Evolutionary conservation across 2,329 filamentous ascomycete genomes (phyloP), one percentile per base, ranked within the genome.

Genomic region (Gaeumannomyces sp.): DNA sequence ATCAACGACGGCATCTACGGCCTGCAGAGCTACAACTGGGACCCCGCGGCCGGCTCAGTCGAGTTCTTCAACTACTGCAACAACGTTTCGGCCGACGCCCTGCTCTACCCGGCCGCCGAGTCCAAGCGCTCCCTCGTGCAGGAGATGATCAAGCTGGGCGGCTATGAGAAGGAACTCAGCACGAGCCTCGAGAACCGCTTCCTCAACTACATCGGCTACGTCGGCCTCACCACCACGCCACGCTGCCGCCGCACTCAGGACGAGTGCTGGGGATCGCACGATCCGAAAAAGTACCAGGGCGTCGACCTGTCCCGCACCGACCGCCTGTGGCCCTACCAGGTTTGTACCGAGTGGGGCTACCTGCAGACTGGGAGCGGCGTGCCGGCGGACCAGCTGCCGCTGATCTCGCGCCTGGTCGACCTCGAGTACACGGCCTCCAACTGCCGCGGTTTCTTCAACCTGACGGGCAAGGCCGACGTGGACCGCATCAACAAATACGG

Each of bases 401-500:
- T 96, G 7, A 80, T 95, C 62, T 94, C 91, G 0, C 88, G 92
- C 19, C 80, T 86, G 4, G 79, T 92, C 50, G 84, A 88, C 67
- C 70, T 92, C 1, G 80, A 87, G 2, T 92, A 88, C 73, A 74
- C 80, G 3, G 85, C 84, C 0, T 74, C 82, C 4, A 79, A 88
- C 69, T 96, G 92, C 77, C 79, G 80, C 1, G 78, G 84, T 10
- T 84, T 85, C 0, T 96, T 93, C 80, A 89, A 89, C 76, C 86
- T 93, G 71, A 86, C 83, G 0, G 74, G 78, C 0, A 84, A 83
- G 0, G 83, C 92, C 0, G 80, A 93, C 63, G 77, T 89, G 0
- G 81, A 85, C 1, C 79, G 80, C 0, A 86, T 95, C 74, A 95
- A 96, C 79, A 87, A 89, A 72, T 89, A 90, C 68, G 92, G 92